Percentiles rank a stretch among this genome's conserved stretches.
Conservation (phyloP, 2,329 filamentous ascomycete genomes). For the Trichoderma endophyticum region DNA sequence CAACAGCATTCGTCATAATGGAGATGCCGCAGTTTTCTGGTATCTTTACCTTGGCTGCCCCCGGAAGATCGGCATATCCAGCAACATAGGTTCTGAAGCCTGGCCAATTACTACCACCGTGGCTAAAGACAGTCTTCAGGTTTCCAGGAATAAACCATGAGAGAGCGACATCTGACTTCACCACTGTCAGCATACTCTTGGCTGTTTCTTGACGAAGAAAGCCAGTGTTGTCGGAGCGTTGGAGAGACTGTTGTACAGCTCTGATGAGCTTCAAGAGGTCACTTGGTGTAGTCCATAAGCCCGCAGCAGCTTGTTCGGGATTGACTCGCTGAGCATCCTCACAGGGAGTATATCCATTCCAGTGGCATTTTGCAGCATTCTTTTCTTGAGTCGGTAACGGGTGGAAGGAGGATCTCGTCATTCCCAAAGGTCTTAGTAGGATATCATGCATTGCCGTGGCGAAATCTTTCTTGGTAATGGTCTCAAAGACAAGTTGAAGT, state of each 20-base stretch:
- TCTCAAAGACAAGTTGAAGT: conserved; percentile 20
- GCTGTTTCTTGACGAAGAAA: conserved; percentile 21
- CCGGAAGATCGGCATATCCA: conserved; percentile 18
- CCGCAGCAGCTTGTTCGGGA: conserved; percentile 21
- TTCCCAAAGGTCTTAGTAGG: conserved; percentile 19
- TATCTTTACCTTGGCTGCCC: background rate
- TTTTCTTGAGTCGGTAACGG: conserved; percentile 12
- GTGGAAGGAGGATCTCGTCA: conserved; percentile 19
- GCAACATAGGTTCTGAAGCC: conserved; percentile 21
- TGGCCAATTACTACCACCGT: conserved; percentile 23
- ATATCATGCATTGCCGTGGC: conserved; percentile 18
- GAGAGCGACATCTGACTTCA: conserved; percentile 16
- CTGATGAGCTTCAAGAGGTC: conserved; percentile 23
- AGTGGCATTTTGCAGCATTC: conserved; percentile 17
- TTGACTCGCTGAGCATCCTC: conserved; percentile 11
- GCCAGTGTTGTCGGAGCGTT: conserved; percentile 1
- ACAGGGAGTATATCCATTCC: conserved; percentile 11
- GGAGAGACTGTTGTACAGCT: conserved; percentile 23
- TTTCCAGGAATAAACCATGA: conserved; percentile 22
- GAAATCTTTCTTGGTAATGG: conserved; percentile 16
- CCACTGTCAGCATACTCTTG: conserved; percentile 22
- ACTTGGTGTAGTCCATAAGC: conserved; percentile 25
- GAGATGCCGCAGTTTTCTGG: conserved; percentile 21
- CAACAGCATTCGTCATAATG: conserved; percentile 25
- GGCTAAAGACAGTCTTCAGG: conserved; percentile 18